Evolutionary conservation across 352 stramenopile genomes (phyloP), one percentile per base, ranked within the genome.

Genomic region (Globisporangium canariense): DNA sequence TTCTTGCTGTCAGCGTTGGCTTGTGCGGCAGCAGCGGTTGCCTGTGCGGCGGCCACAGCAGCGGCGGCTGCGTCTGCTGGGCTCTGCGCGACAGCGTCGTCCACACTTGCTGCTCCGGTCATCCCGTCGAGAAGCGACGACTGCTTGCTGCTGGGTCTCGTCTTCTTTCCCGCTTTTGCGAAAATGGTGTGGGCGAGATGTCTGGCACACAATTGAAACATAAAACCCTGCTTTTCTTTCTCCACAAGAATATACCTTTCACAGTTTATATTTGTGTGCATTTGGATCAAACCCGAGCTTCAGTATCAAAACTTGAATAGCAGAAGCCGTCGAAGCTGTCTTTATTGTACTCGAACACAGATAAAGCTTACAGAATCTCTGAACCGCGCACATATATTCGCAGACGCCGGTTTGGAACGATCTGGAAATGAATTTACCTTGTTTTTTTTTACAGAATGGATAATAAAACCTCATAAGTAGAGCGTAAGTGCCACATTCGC

Each of bases 1-100:
- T 84, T 84, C 32, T 81, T 76, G 14, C 68, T 74, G 45, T 74
- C 74, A 2, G 67, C 41, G 36, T 7, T 10, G 36, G 36, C 36
- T 41, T 41, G 36, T 4, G 10, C 36, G 0, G 50, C 43, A 6
- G 65, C 47, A 22, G 62, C 40, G 32, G 65, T 46, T 8, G 63
- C 58, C 62, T 79, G 75, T 38, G 60, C 61, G 10, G 64, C 52
- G 18, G 69, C 69, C 32, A 75, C 54, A 5, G 46, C 53, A 5
- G 46, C 53, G 20, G 54, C 55, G 7, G 60, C 16, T 2, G 66
- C 64, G 2, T 65, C 32, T 20, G 71, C 63, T 46, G 20, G 70
- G 62, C 45, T 75, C 64, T 47, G 62, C 60, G 45, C 62, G 68
- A n/a, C 25, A 28, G 43, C 55, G 32, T 40, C 40, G 4, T 62